Base-by-base conservation (phyloP, 768 basidiomycete species). In the Hortiboletus flavorubellus region DNA sequence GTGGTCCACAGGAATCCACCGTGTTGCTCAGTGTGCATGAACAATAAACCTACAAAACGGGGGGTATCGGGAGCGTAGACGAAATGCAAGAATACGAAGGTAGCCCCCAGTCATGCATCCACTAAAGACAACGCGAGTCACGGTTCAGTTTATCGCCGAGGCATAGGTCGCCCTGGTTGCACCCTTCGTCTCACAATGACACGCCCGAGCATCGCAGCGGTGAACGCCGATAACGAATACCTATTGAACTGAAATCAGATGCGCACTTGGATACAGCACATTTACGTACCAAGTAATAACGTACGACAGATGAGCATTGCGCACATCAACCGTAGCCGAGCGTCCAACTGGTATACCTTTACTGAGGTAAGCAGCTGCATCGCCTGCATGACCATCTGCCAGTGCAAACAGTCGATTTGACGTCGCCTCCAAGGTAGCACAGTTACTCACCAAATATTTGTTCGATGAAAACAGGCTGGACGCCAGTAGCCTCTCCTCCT, bases 281-380 rank as follows among this genome's bases (percentile, higher is more conserved):
- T 35, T 53, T 35, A 66, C 79, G 35, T 67, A 94, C 97, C 97
- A 99, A 11, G 95, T 99, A 14, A 89, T 81, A 5, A 97, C 92
- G 72, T 99, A 99, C 11, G 93, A 94, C 8, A 91, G 78, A 74
- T 99, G 97, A 37, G 92, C 84, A 71, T 99, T 99, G 46, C 97
- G 80, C 43, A 99, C 74, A 64, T 98, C 93, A 26, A 98, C 84
- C 2, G 83, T 82, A 4, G 93, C 82, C 23, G 86, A 71, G 47
- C 93, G 84, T 40, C 96, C 97, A 44, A 98, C 75, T 3, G 97
- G 97, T 44, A 88, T 77, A 14, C 94, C 97, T 55, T 83, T 85
- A 6, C 73, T 69, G 16, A 91, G 64, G 53, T 77, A 75, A 29
- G 76, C 69, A 30, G 79, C 69, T 21, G 83, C 88, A 51, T 93